Conservation (phyloP, 176 grass and related monocot genomes). For the Triticum turgidum region DNA sequence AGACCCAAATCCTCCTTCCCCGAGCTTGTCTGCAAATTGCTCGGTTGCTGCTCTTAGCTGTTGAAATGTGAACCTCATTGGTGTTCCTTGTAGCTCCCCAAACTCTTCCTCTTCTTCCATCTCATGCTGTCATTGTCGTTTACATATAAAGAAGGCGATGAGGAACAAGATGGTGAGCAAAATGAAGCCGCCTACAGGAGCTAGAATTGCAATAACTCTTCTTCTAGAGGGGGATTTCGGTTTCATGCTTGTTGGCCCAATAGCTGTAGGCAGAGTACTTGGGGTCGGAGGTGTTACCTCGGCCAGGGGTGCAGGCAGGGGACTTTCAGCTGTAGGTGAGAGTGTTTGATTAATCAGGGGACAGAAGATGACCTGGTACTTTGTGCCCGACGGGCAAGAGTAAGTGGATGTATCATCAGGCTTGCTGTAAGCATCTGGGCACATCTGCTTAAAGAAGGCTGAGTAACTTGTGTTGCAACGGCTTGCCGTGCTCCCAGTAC, state of each 20-base stretch:
- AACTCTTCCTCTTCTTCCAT: slow-evolving; percentile 7
- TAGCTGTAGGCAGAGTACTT: background rate
- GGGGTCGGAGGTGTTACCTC: no score
- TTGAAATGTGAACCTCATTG: slow-evolving; percentile 23
- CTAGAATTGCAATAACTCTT: background rate
- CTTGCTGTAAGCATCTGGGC: background rate
- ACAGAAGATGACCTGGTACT: background rate
- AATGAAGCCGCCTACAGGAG: background rate
- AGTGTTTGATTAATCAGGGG: background rate
- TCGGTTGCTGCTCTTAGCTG: background rate
- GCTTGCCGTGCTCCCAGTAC: no score
- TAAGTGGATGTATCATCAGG: background rate
- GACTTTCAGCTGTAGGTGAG: background rate
- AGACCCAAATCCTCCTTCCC: no score
- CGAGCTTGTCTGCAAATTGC: background rate
- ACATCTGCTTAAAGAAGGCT: background rate
- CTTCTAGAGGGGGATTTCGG: background rate
- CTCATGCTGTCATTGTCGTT: background rate
- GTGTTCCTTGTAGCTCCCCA: background rate
- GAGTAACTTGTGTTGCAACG: background rate
- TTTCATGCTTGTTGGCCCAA: background rate
- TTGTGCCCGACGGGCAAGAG: background rate
- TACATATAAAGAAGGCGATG: background rate
- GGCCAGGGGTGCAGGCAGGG: no score
- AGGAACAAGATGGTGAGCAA: background rate